Conservation (phyloP, 192 early-diverging fungal genomes). For the Gonapodya sp. region DNA sequence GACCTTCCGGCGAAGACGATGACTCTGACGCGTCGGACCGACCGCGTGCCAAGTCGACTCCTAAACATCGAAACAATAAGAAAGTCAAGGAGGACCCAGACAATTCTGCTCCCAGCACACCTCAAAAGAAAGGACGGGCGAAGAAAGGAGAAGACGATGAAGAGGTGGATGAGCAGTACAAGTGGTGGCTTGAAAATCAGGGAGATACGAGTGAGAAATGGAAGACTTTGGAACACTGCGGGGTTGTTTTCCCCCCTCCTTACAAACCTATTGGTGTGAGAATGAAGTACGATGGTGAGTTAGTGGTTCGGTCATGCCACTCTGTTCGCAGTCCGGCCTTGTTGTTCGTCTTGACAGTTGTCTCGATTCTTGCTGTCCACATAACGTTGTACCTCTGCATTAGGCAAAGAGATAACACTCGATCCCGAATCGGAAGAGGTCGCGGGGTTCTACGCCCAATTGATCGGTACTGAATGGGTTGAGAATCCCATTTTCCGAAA, state of each 20-base stretch:
- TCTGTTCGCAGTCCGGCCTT: background rate
- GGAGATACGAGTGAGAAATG: constrained; percentile 64
- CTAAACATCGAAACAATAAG: background rate
- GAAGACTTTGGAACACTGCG: constrained; percentile 76
- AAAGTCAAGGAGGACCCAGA: constrained; percentile 9
- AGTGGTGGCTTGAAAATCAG: constrained; percentile 16
- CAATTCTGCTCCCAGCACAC: background rate
- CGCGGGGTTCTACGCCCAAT: constrained; percentile 83
- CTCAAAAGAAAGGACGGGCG: constrained; percentile 13
- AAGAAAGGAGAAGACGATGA: constrained; percentile 22
- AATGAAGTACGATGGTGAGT: constrained; percentile 71
- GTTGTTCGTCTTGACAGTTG: background rate
- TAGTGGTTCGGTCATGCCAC: background rate
- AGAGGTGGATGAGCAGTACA: constrained; percentile 33
- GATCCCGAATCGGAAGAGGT: constrained; percentile 83
- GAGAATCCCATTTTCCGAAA: constrained; percentile 72
- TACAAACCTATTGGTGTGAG: constrained; percentile 84
- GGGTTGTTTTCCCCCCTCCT: constrained; percentile 80
- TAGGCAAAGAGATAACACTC: constrained; percentile 40
- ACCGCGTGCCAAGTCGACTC: background rate
- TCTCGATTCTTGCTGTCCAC: background rate
- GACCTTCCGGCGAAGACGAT: background rate
- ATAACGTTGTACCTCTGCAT: background rate
- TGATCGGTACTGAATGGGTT: constrained; percentile 74
- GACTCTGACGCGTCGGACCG: background rate